These are phyloP conservation scores for Jasminum sambac DNA, from an alignment of 257 asterid genomes.

Conservation along the genomic window DNA sequence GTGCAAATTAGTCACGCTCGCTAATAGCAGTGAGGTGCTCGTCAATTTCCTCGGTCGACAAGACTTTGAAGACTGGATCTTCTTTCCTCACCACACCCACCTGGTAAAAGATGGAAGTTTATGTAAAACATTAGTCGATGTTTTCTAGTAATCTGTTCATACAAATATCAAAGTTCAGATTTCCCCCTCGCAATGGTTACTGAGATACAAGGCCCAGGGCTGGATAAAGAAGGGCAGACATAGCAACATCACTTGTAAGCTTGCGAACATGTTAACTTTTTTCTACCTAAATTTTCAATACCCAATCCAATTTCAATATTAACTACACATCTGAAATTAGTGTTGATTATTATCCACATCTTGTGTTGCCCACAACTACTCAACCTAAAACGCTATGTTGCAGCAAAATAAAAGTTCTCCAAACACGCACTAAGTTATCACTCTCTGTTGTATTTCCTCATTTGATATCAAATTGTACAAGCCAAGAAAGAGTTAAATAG, in stretches of 20 bases:
- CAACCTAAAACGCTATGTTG: no score
- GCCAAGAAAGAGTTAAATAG: not conserved
- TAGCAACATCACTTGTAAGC: no score
- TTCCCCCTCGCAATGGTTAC: not conserved
- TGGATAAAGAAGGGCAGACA: no score
- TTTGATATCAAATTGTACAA: not conserved
- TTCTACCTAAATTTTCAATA: no score
- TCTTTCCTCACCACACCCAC: slow-evolving; percentile 92
- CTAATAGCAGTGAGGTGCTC: slow-evolving; percentile 96
- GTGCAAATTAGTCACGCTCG: slow-evolving; percentile 71
- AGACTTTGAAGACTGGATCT: slow-evolving; percentile 61
- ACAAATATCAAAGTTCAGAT: not conserved
- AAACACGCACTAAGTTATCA: no score
- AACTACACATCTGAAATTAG: no score
- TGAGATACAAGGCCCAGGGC: not conserved
- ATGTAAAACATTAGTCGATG: not conserved
- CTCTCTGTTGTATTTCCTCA: not conserved
- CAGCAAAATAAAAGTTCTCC: no score
- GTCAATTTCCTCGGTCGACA: slow-evolving; percentile 89
- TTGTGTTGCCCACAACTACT: no score
- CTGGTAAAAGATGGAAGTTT: slow-evolving; percentile 36
- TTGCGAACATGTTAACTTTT: no score
- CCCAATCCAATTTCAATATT: no score
- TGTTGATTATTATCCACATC: no score
- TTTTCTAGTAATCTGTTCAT: not conserved